Conservation (phyloP, 2,329 filamentous ascomycete genomes). For the Colletotrichum incanum region DNA sequence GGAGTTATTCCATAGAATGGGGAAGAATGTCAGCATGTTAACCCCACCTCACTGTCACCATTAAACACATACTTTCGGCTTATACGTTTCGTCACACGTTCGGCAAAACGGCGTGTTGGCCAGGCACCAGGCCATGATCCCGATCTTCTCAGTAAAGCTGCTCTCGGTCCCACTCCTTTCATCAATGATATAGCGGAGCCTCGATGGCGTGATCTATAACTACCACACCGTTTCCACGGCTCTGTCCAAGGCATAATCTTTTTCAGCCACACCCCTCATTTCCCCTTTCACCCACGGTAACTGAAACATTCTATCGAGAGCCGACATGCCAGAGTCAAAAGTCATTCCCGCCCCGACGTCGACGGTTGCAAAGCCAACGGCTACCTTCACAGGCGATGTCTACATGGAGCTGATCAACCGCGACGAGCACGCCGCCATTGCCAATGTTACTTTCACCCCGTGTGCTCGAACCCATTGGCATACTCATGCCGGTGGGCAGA, state of each 20-base stretch:
- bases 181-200: neutral
- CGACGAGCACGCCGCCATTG: constrained; percentile 20
- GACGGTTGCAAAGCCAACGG: constrained; percentile 2
- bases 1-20: neutral
- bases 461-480: constrained; percentile 62
- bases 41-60: neutral
- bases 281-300: too few species aligned
- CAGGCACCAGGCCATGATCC: neutral
- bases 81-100: neutral
- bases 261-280: neutral
- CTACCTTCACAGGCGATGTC: constrained; percentile 28
- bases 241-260: neutral
- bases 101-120: neutral
- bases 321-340: constrained; percentile 12
- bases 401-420: constrained; percentile 12
- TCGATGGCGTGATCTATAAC: neutral
- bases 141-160: neutral
- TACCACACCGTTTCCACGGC: neutral
- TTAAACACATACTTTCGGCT: neutral
- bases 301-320: neutral
- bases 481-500: constrained; percentile 60
- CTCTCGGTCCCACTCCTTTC: neutral
- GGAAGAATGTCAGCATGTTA: neutral
- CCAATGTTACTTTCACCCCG: constrained; percentile 59
- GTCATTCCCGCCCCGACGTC: neutral